A percentile compares a stretch with the other conserved stretches of the same genome.
phyloP scores from a whole-genome alignment of 2,329 filamentous ascomycete genomes.

The Fusarium falciforme region DNA sequence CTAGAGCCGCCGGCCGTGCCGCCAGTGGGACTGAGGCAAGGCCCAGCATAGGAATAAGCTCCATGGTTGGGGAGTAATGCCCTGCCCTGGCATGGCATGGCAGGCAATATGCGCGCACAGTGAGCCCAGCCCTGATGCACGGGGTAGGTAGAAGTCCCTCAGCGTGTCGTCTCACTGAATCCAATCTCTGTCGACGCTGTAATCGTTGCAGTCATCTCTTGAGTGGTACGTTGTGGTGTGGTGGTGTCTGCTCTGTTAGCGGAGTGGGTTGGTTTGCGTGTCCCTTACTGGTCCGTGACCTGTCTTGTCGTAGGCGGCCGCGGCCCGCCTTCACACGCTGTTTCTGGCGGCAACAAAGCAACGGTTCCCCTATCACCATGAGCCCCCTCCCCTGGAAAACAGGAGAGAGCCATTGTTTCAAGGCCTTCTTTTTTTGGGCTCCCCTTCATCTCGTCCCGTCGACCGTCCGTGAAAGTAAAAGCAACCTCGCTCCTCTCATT shows the following conservation, averaged over 20 bases:
- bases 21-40: background rate
- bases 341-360: slow-evolving; percentile 22
- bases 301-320: background rate
- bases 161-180: slow-evolving; percentile 15
- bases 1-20: slow-evolving; percentile 25
- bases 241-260: slow-evolving; percentile 11
- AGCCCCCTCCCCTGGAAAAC: background rate
- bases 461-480: background rate
- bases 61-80: background rate
- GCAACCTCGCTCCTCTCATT: slow-evolving; percentile 9
- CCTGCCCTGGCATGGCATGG: background rate
- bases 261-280: slow-evolving; percentile 31
- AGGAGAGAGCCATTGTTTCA: slow-evolving; percentile 40
- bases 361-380: background rate
- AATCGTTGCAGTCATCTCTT: background rate
- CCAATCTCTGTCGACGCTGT: slow-evolving; percentile 7
- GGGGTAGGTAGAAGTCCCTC: slow-evolving; percentile 13
- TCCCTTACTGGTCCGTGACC: slow-evolving; percentile 31
- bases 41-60: background rate
- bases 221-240: slow-evolving; percentile 5
- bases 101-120: slow-evolving; percentile 7
- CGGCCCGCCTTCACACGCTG: slow-evolving; percentile 29
- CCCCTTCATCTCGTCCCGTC: slow-evolving; percentile 18
- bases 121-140: slow-evolving; percentile 20
- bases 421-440: slow-evolving; percentile 21